A percentile compares a stretch with the other conserved stretches of the same genome.
These are phyloP conservation scores for Kazachstania sp. DNA, from an alignment of 1,139 yeast genomes.

Conservation along the genomic window DNA sequence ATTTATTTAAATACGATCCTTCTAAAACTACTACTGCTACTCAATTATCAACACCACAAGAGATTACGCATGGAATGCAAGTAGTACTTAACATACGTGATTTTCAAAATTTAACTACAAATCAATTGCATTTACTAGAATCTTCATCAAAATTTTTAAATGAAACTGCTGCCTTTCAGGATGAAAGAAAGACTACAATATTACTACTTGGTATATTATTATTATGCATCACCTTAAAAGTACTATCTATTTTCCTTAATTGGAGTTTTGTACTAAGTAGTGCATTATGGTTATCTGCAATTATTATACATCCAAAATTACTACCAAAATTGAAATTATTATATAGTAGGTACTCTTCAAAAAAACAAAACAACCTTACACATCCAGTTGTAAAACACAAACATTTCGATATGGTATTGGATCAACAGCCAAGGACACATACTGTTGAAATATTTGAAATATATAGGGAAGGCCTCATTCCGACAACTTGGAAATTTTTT, in stretches of 20 bases:
- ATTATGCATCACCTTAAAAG: slow-evolving; percentile 37
- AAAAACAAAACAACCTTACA: slow-evolving; percentile 12
- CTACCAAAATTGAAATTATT: slow-evolving; percentile 34
- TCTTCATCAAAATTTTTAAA: slow-evolving; percentile 47
- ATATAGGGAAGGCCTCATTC: slow-evolving; percentile 55
- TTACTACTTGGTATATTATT: slow-evolving; percentile 41
- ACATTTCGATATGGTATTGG: slow-evolving; percentile 44
- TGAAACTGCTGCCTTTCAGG: slow-evolving; percentile 63
- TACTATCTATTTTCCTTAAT: slow-evolving; percentile 58
- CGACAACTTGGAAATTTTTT: slow-evolving; percentile 52
- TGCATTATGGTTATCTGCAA: slow-evolving; percentile 46
- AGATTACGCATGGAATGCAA: slow-evolving; percentile 31
- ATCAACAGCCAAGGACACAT: slow-evolving; percentile 54
- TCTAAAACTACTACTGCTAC: neutral
- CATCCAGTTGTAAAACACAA: slow-evolving; percentile 18
- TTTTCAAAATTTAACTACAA: slow-evolving; percentile 47
- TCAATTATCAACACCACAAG: slow-evolving; percentile 6
- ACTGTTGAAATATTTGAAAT: slow-evolving; percentile 71
- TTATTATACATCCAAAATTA: slow-evolving; percentile 49
- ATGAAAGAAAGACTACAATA: slow-evolving; percentile 59
- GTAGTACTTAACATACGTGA: slow-evolving; percentile 37
- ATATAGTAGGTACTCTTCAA: slow-evolving; percentile 11
- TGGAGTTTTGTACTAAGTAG: slow-evolving; percentile 51
- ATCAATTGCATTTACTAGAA: slow-evolving; percentile 45
- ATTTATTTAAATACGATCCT: slow-evolving; percentile 12